phyloP scores from a whole-genome alignment of 257 asterid species.

The Phtheirospermum japonicum region DNA sequence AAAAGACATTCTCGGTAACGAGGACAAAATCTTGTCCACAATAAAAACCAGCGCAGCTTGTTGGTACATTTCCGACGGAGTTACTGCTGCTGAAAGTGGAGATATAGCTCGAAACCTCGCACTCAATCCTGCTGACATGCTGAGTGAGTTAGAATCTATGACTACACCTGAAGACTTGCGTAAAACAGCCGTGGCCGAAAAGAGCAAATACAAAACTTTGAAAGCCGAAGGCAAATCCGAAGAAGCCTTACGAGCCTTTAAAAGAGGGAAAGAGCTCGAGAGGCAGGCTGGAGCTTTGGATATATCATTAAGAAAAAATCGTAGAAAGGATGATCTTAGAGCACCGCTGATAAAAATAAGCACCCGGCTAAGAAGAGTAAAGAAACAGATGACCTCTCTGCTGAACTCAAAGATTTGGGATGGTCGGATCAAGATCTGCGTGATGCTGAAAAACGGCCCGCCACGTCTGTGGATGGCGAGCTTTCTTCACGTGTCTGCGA shows the following conservation, averaged over 20 bases:
- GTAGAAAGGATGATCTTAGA: conserved; percentile 39
- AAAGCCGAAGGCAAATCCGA: conserved; percentile 92
- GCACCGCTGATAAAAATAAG: conserved; percentile 37
- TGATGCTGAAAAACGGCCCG: conserved; percentile 54
- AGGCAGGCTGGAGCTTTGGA: conserved; percentile 90
- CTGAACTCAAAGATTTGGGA: conserved; percentile 88
- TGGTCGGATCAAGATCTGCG: conserved; percentile 92
- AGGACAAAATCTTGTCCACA: conserved; percentile 33
- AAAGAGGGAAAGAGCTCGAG: conserved; percentile 93
- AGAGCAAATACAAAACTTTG: conserved; percentile 64
- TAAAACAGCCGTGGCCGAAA: conserved; percentile 75
- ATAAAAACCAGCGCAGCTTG: conserved; percentile 43
- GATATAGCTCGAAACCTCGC: conserved; percentile 35
- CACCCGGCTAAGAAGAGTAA: conserved; percentile 39
- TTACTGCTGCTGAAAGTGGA: conserved; percentile 37
- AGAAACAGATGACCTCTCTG: conserved; percentile 69
- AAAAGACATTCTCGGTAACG: conserved; percentile 49
- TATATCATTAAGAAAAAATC: conserved; percentile 64
- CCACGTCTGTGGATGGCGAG: conserved; percentile 75
- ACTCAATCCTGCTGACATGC: conserved; percentile 33
- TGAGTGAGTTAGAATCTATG: conserved; percentile 39
- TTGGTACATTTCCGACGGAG: conserved; percentile 44
- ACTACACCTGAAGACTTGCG: conserved; percentile 82
- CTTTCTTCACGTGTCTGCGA: conserved; percentile 67
- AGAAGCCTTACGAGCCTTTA: conserved; percentile 81